Percentiles rank a stretch among this genome's conserved stretches.
These are phyloP conservation scores for Fusarium mangiferae DNA, from an alignment of 2,329 filamentous ascomycete genomes.

Conservation along the genomic window DNA sequence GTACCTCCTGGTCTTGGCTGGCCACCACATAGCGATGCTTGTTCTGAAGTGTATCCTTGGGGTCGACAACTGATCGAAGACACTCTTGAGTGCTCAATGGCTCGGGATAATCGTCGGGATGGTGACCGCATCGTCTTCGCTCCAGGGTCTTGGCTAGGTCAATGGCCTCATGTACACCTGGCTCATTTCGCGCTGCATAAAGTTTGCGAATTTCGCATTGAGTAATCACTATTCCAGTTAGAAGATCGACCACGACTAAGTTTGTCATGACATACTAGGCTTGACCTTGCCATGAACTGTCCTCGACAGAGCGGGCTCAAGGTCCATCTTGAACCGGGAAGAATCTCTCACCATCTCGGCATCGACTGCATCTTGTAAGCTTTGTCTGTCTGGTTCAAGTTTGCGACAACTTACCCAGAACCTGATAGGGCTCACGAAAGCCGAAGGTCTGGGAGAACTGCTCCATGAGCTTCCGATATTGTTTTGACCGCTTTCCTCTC, in stretches of 20 bases:
- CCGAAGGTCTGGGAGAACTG: constrained; percentile 88
- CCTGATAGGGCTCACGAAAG: constrained; percentile 94
- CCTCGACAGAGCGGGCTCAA: constrained; percentile 78
- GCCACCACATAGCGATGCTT: constrained; percentile 84
- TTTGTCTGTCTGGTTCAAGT: constrained; percentile 4
- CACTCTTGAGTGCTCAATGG: constrained; percentile 78
- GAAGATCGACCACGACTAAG: constrained; percentile 9
- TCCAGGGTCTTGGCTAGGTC: constrained; percentile 79
- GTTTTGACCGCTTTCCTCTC: constrained; percentile 64
- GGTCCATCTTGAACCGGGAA: constrained; percentile 87
- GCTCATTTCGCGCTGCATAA: constrained; percentile 70
- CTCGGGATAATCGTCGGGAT: constrained; percentile 75
- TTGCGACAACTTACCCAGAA: constrained; percentile 66
- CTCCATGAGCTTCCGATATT: constrained; percentile 86
- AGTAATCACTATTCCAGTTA: constrained; percentile 72
- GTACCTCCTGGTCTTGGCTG: constrained; percentile 73
- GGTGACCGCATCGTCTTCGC: constrained; percentile 81
- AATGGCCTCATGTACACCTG: constrained; percentile 69
- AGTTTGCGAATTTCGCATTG: constrained; percentile 85
- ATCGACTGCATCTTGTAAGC: constrained; percentile 67
- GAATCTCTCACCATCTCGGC: constrained; percentile 86
- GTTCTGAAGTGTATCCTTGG: constrained; percentile 76
- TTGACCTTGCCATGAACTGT: constrained; percentile 91
- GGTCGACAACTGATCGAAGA: constrained; percentile 78
- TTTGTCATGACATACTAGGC: constrained; percentile 66